phyloP scores from a whole-genome alignment of 1,139 yeast genomes.

The Saccharomycopsis crataegensis region DNA sequence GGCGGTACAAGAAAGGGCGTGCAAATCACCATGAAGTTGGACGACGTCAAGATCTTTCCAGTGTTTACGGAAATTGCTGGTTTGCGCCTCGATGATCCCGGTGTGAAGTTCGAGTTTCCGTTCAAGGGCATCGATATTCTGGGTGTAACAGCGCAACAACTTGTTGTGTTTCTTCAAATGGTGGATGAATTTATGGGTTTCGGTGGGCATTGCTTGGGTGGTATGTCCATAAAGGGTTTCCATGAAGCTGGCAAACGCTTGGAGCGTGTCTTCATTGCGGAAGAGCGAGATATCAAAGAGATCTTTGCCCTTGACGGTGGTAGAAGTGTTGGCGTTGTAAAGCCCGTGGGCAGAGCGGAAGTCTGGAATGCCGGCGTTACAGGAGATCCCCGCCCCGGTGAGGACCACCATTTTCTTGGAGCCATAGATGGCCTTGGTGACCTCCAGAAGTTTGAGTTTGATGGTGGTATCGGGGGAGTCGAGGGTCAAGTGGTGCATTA shows the following conservation, averaged over 20 bases:
- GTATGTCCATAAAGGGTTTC: constrained; percentile 61
- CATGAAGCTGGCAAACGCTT: constrained; percentile 76
- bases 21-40: constrained; percentile 86
- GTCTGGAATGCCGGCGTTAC: constrained; percentile 96
- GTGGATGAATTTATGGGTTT: constrained; percentile 72
- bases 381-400: constrained; percentile 94
- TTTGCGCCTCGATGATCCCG: constrained; percentile 15
- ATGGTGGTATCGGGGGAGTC: constrained; percentile 2
- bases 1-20: constrained; percentile 61
- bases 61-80: constrained; percentile 20
- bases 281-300: constrained; percentile 81
- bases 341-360: constrained; percentile 81
- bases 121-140: constrained; percentile 50
- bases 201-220: constrained; percentile 65
- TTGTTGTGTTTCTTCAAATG: constrained; percentile 57
- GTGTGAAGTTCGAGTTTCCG: constrained; percentile 21
- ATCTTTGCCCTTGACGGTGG: constrained; percentile 67
- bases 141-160: constrained; percentile 77
- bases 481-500: constrained; percentile 12
- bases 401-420: constrained; percentile 48
- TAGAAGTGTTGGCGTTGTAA: constrained; percentile 38
- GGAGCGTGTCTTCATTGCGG: constrained; percentile 53
- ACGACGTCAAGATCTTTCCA: constrained; percentile 72
- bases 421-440: constrained; percentile 24
- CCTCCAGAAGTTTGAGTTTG: constrained; percentile 20